Base-by-base conservation (phyloP, 495 filamentous ascomycete genomes). In the Parmelia sp. region DNA sequence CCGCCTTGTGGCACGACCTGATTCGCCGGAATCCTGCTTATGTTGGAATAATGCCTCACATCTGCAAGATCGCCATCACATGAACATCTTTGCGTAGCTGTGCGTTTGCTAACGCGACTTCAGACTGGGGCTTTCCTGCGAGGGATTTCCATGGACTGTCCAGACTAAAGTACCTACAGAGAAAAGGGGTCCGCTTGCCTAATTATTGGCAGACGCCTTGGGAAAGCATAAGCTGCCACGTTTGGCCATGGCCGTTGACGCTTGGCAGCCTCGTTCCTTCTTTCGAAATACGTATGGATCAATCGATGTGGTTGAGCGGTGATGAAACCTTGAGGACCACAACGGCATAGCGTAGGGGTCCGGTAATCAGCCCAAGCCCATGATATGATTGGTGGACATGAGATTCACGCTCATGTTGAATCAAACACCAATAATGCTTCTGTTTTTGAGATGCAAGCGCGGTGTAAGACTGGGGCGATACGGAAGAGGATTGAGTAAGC, bases 1-100 rank as follows among this genome's bases (percentile, higher is more conserved):
- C 31, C 37, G 63, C 36, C 29, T 61, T 68, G 66, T 65, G 62
- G 66, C 66, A 65, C 57, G 31, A 39, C 21, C 29, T 68, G 62
- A 68, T 68, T 68, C 47, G 62, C 62, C 51, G 29, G 57, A 39
- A 25, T 36, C 23, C 19, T 49, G 62, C 62, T 59, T 64, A 59
- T 45, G 56, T 53, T 42, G 35, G 56, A 51, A 12, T 33, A 55
- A 39, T 49, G 49, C 53, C 53, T 35, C 31, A 40, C 23, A 37
- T 17, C n/a, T 29, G 25, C 42, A 44, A 42, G 56, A 64, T 64
- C 56, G 17, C 57, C 29, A 64, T 64, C 61, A 63, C 61, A 63
- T 63, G 61, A 36, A 57, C 61, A 39, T 53, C 53, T 42, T 57
- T 63, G 61, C 51, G 51, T 63, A 57, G 42, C 35, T 25, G 61